phyloP scores from a whole-genome alignment of 352 stramenopile species.

The Pythium grandisporangium region DNA sequence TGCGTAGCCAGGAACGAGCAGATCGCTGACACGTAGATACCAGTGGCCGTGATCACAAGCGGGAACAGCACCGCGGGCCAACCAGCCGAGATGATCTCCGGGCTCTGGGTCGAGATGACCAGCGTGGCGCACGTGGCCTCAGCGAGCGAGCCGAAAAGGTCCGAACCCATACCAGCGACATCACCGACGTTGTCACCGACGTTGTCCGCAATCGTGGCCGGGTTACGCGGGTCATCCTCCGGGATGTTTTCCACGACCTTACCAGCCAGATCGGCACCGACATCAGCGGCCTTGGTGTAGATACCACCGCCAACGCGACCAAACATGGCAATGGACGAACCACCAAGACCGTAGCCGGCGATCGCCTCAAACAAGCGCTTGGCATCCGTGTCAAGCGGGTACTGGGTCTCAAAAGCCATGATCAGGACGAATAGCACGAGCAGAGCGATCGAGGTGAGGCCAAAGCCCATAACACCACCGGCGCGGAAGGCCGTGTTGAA shows the following conservation, averaged over 20 bases:
- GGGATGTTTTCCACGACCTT: conserved; percentile 99
- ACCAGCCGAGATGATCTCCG: conserved; percentile 84
- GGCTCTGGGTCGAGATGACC: conserved; percentile 92
- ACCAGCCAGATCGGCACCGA: conserved; percentile 98
- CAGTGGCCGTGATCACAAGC: conserved; percentile 93
- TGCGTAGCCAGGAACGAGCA: conserved; percentile 98
- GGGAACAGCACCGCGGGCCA: conserved; percentile 97
- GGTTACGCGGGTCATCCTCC: conserved; percentile 99
- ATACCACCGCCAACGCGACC: conserved; percentile 98
- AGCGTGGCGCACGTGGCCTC: conserved; percentile 98
- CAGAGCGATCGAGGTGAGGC: conserved; percentile 94
- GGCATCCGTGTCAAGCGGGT: conserved; percentile 70
- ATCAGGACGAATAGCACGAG: conserved; percentile 97
- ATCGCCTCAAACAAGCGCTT: conserved; percentile 95
- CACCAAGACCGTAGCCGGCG: conserved; percentile 96
- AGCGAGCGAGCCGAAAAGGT: conserved; percentile 99
- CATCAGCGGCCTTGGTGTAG: conserved; percentile 99
- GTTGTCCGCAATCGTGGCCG: conserved; percentile 99
- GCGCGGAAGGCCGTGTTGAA: conserved; percentile 99
- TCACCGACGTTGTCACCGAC: conserved; percentile 99
- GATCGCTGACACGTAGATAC: conserved; percentile 96
- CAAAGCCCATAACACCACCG: conserved; percentile 99
- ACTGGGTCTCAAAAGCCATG: conserved; percentile 90
- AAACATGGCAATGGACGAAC: conserved; percentile 99
- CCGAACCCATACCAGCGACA: conserved; percentile 98